These are phyloP conservation scores for Saccharomyces jurei DNA, from an alignment of 805 yeast species.

Conservation along the genomic window DNA sequence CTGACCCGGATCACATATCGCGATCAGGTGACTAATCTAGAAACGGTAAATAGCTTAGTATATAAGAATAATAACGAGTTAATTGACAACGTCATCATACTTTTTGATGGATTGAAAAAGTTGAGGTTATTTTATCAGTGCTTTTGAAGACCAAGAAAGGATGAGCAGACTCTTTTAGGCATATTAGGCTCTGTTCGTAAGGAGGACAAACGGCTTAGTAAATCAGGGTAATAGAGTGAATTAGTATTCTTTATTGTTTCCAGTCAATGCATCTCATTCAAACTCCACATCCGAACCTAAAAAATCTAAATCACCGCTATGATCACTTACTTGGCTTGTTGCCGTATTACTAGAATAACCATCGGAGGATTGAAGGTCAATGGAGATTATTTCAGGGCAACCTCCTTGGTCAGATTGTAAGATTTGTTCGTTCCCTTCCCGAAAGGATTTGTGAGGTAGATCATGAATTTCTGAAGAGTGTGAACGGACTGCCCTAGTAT, in stretches of 20 bases:
- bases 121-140: neutral
- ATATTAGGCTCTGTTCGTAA: neutral
- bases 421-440: neutral
- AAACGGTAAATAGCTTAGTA: neutral
- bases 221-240: neutral
- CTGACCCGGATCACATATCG: neutral
- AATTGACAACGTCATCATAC: neutral
- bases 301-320: constrained; percentile 3
- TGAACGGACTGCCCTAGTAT: too few species aligned
- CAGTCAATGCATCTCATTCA: neutral
- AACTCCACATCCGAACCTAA: constrained; percentile 23
- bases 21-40: neutral
- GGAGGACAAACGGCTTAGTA: neutral
- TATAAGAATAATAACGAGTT: neutral
- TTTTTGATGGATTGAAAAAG: neutral
- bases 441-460: neutral
- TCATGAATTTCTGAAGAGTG: neutral
- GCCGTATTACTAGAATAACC: neutral
- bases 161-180: neutral
- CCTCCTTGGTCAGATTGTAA: neutral
- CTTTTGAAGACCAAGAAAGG: neutral
- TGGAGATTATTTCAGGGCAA: neutral
- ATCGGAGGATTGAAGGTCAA: neutral
- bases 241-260: neutral
- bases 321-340: neutral